Base-by-base conservation (phyloP, 177 flowering plant species). In the Vitis hybrid region DNA sequence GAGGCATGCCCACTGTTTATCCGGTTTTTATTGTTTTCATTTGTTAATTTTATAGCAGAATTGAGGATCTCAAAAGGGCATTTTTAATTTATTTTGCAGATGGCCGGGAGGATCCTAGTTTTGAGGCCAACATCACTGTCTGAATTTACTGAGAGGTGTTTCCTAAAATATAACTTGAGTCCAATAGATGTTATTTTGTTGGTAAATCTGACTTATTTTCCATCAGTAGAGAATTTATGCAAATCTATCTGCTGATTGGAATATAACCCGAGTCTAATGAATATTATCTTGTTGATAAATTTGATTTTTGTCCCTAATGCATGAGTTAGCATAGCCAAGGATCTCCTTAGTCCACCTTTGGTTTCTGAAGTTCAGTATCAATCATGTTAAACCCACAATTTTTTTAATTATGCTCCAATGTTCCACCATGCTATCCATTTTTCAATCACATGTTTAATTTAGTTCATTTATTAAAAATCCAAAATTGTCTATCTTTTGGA, bases 21-120 rank as follows among this genome's bases (percentile, higher is more conserved):
- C 44, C 14, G 15, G 4, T 13, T 65, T 13, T 4, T 50, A 51
- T 64, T 55, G 9, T 22, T 49, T 33, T 55, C 47, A 19, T n/a
- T 53, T 10, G 13, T 52, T 13, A 31, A 28, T 55, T 38, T 28
- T 10, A 19, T 24, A 38, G 52, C 11, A 18, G 5, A 44, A 8
- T 14, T 4, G 9, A 15, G 62, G 56, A 17, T 18, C 10, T 62
- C 4, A 22, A 18, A 8, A 18, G 2, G 33, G 58, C 12, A 19
- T 59, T 11, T 59, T 66, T 62, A 9, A 31, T 81, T 47, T 70
- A 12, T 73, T 69, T 76, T 75, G 64, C 82, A 93, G 98, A 89
- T 91, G 93, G 94, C 92, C 64, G 95, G 94, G 56, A 85, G 94
- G 80, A 90, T 93, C 75, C 71, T 91, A 28, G 97, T 93, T 72